phyloP scores from a whole-genome alignment of 2,329 filamentous ascomycete species.

The Emmonsiellopsis sp. region DNA sequence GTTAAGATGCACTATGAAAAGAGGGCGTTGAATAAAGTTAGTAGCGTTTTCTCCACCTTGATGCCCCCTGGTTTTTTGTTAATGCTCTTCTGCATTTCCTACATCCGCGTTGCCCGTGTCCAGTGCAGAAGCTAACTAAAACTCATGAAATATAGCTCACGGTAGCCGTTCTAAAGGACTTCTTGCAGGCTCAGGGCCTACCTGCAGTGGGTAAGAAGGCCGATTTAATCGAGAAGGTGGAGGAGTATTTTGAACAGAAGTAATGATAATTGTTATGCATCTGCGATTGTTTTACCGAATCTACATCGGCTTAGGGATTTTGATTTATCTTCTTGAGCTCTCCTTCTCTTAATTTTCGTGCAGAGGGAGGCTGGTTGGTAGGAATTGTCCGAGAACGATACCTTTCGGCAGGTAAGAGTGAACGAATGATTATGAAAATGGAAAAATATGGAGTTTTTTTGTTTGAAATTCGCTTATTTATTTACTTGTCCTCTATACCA shows the following conservation, averaged over 20 bases:
- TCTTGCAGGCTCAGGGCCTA: slow-evolving; percentile 34
- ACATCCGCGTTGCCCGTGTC: background rate
- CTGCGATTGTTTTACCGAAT: too few species aligned
- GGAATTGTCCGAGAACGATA: too few species aligned
- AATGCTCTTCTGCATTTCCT: background rate
- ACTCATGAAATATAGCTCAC: slow-evolving; percentile 28
- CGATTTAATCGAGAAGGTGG: slow-evolving; percentile 41
- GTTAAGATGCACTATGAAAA: slow-evolving; percentile 33
- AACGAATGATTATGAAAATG: too few species aligned
- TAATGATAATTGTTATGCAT: slow-evolving; percentile 10
- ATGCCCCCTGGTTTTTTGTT: background rate
- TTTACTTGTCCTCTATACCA: too few species aligned
- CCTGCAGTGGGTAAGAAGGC: slow-evolving; percentile 39
- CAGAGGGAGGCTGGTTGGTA: too few species aligned
- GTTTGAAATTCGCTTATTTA: too few species aligned
- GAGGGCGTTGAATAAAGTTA: slow-evolving; percentile 33
- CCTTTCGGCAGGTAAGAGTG: too few species aligned
- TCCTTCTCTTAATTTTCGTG: too few species aligned
- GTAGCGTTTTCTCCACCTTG: background rate
- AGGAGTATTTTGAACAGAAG: slow-evolving; percentile 39
- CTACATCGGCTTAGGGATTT: too few species aligned
- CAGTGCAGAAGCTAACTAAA: slow-evolving; percentile 5
- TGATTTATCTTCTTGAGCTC: too few species aligned
- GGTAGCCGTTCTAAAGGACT: slow-evolving; percentile 37
- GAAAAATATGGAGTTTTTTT: too few species aligned